A percentile compares a stretch with the other conserved stretches of the same genome.
Conservation (phyloP, 108 stramenopile species). For the Discostella pseudostelligera region DNA sequence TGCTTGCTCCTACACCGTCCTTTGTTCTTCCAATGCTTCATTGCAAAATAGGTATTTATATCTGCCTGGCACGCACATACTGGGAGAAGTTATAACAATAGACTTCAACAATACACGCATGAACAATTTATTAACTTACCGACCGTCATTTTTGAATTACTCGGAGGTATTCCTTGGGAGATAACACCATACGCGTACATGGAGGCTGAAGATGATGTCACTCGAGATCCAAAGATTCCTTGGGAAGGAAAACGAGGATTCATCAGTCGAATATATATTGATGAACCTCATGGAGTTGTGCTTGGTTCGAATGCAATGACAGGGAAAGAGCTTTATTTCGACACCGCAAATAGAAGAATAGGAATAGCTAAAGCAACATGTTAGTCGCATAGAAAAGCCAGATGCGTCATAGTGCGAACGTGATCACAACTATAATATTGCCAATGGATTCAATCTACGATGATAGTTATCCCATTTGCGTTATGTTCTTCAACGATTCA, state of each 20-base stretch:
- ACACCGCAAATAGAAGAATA: constrained; percentile 61
- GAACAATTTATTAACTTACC: constrained; percentile 60
- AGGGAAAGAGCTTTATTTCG: constrained; percentile 90
- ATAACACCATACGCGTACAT: constrained; percentile 63
- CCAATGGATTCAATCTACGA: no score
- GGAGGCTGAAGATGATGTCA: constrained; percentile 49
- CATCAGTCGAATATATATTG: constrained; percentile 81
- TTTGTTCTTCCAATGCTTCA: no score
- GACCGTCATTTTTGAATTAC: constrained; percentile 52
- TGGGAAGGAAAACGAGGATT: constrained; percentile 55
- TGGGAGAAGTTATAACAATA: constrained; percentile 43
- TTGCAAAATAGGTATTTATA: constrained; percentile 42
- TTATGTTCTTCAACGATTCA: constrained; percentile 35
- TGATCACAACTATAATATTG: no score
- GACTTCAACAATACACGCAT: constrained; percentile 49
- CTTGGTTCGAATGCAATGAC: constrained; percentile 94
- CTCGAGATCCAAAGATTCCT: not conserved
- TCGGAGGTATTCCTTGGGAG: constrained; percentile 41
- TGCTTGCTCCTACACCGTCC: no score
- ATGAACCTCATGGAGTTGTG: constrained; percentile 87
- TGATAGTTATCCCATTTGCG: constrained; percentile 35
- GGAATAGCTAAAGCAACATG: constrained; percentile 73
- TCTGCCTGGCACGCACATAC: constrained; percentile 61
- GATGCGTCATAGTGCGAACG: no score
- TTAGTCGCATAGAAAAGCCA: no score